A percentile compares a stretch with the other conserved stretches of the same genome.
phyloP scores from a whole-genome alignment of 345 rosid species.

The Fremontodendron californicum region DNA sequence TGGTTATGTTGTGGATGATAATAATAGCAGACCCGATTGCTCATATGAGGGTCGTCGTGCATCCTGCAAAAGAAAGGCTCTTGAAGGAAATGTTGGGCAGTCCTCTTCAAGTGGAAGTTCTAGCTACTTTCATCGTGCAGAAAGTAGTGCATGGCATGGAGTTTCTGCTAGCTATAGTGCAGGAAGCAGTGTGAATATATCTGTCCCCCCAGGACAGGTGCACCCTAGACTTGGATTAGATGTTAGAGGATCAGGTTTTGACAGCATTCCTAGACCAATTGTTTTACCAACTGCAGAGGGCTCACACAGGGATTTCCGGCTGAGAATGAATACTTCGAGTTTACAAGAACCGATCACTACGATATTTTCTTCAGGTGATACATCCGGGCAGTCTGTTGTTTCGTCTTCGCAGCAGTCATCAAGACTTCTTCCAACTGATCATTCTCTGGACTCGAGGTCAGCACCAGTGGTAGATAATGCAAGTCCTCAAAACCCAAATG shows the following conservation, averaged over 20 bases:
- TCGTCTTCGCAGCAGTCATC: slow-evolving; percentile 42
- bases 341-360: slow-evolving; percentile 39
- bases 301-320: slow-evolving; percentile 56
- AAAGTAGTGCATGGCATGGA: slow-evolving; percentile 46
- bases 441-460: slow-evolving; percentile 41
- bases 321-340: slow-evolving; percentile 49
- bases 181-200: slow-evolving; percentile 36
- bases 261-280: slow-evolving; percentile 33
- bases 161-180: slow-evolving; percentile 31
- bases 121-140: slow-evolving; percentile 51
- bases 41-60: slow-evolving; percentile 50
- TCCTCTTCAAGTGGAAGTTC: slow-evolving; percentile 55
- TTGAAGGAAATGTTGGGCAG: slow-evolving; percentile 58
- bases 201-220: slow-evolving; percentile 38
- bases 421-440: slow-evolving; percentile 43
- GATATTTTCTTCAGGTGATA: slow-evolving; percentile 45
- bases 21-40: slow-evolving; percentile 38
- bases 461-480: slow-evolving; percentile 31
- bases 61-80: slow-evolving; percentile 77
- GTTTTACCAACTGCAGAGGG: slow-evolving; percentile 36
- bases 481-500: slow-evolving; percentile 34
- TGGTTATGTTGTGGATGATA: slow-evolving; percentile 34
- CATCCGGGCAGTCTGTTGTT: slow-evolving; percentile 36
- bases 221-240: slow-evolving; percentile 48
- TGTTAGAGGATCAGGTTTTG: slow-evolving; percentile 42